These are phyloP conservation scores for Crithidia expoeki DNA, from an alignment of 208 protist species.

Conservation along the genomic window DNA sequence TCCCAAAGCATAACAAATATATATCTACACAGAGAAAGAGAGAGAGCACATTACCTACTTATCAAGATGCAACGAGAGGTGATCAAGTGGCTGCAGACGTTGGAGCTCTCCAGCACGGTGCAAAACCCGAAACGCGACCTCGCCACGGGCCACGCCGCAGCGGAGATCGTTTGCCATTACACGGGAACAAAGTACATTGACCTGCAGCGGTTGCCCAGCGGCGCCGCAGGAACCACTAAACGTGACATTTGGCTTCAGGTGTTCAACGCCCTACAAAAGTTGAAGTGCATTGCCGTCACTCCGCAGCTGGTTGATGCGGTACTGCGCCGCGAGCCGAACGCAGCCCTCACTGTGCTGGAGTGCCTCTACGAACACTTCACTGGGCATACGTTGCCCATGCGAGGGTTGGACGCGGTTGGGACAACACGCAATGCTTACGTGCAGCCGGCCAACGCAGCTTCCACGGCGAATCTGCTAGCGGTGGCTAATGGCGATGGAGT, in stretches of 20 bases:
- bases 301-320: conserved; percentile 62
- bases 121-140: conserved; percentile 94
- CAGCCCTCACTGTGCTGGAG: conserved; percentile 64
- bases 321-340: conserved; percentile 59
- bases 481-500: neutral
- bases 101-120: conserved; percentile 91
- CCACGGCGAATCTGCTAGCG: conserved; percentile 18
- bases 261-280: conserved; percentile 46
- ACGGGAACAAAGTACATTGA: conserved; percentile 37
- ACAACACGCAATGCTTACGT: conserved; percentile 18
- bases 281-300: conserved; percentile 56
- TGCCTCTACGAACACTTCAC: conserved; percentile 86
- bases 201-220: conserved; percentile 53
- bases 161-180: conserved; percentile 94
- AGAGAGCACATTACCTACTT: no score
- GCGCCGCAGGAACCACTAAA: conserved; percentile 72
- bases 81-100: conserved; percentile 95
- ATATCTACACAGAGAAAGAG: no score
- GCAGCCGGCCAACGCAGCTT: conserved; percentile 29
- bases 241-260: conserved; percentile 91
- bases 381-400: conserved; percentile 39
- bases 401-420: conserved; percentile 29
- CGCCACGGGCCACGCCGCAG: conserved; percentile 92
- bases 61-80: conserved; percentile 93
- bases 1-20: no score